A percentile compares a stretch with the other conserved stretches of the same genome.
These are phyloP conservation scores for Plectosphaerella sp. DNA, from an alignment of 2,329 filamentous ascomycete genomes.

Conservation along the genomic window DNA sequence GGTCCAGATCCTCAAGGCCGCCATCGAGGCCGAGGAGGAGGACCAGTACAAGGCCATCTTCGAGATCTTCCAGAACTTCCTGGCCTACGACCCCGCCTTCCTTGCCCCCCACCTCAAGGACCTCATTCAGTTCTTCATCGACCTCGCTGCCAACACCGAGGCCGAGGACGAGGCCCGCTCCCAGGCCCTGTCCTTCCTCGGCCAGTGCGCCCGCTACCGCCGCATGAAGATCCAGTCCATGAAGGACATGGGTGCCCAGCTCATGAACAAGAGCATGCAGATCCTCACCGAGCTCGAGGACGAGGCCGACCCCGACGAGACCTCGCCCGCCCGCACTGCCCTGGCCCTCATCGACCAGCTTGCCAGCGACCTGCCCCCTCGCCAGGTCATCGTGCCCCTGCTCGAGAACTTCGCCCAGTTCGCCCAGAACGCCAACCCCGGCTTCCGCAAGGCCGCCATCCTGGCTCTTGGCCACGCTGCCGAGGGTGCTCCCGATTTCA, in stretches of 20 bases:
- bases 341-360: constrained; percentile 86
- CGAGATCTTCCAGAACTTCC: constrained; percentile 93
- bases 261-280: constrained; percentile 83
- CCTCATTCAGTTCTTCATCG: constrained; percentile 89
- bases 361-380: constrained; percentile 81
- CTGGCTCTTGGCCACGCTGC: constrained; percentile 90
- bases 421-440: constrained; percentile 67
- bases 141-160: constrained; percentile 71
- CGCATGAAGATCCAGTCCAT: constrained; percentile 94
- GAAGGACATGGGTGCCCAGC: constrained; percentile 74
- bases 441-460: constrained; percentile 85
- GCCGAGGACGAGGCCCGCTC: constrained; percentile 81
- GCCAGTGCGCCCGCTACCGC: constrained; percentile 86
- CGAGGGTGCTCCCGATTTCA: constrained; percentile 95
- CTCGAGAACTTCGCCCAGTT: constrained; percentile 82
- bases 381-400: constrained; percentile 89
- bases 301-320: constrained; percentile 68
- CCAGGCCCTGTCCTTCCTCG: constrained; percentile 89
- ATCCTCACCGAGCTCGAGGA: constrained; percentile 87
- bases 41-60: constrained; percentile 88
- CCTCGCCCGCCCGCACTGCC: constrained; percentile 79
- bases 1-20: constrained; percentile 83
- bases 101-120: constrained; percentile 84
- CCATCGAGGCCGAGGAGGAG: constrained; percentile 76
- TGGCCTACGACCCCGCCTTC: constrained; percentile 83